phyloP scores from a whole-genome alignment of 2,329 filamentous ascomycete species.

The Fusarium avenaceum region DNA sequence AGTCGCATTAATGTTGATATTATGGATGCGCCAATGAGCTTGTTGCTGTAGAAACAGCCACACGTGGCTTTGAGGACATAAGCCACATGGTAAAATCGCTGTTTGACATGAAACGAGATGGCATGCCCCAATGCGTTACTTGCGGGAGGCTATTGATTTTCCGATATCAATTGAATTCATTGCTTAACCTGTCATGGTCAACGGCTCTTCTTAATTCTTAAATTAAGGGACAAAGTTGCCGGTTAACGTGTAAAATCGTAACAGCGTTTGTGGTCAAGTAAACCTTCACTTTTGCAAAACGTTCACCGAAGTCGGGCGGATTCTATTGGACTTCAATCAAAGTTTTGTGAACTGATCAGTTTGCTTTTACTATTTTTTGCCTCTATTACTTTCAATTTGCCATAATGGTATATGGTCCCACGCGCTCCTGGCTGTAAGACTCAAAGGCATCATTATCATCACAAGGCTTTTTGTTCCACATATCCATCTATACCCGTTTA shows the following conservation, averaged over 20 bases:
- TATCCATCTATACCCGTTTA: conserved; percentile 63
- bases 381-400: conserved; percentile 49
- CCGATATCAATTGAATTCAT: background rate
- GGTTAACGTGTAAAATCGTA: background rate
- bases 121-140: background rate
- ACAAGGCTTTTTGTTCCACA: conserved; percentile 40
- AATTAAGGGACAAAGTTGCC: background rate
- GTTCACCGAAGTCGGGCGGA: background rate
- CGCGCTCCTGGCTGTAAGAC: conserved; percentile 40
- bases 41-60: conserved; percentile 49
- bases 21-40: conserved; percentile 6
- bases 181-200: too few relatives aligned
- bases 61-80: conserved; percentile 18
- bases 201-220: too few relatives aligned
- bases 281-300: background rate
- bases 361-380: conserved; percentile 48
- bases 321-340: conserved; percentile 40
- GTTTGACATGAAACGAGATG: background rate
- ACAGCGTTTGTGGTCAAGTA: background rate
- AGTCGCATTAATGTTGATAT: conserved; percentile 31
- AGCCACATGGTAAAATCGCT: background rate
- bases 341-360: conserved; percentile 41
- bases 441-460: conserved; percentile 45
- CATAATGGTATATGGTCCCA: conserved; percentile 47
- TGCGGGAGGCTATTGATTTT: background rate